Evolutionary conservation across 2,329 filamentous ascomycete species (phyloP), one percentile per base, ranked within the genome.

Genomic region (Neodidymelliopsis sp.): DNA sequence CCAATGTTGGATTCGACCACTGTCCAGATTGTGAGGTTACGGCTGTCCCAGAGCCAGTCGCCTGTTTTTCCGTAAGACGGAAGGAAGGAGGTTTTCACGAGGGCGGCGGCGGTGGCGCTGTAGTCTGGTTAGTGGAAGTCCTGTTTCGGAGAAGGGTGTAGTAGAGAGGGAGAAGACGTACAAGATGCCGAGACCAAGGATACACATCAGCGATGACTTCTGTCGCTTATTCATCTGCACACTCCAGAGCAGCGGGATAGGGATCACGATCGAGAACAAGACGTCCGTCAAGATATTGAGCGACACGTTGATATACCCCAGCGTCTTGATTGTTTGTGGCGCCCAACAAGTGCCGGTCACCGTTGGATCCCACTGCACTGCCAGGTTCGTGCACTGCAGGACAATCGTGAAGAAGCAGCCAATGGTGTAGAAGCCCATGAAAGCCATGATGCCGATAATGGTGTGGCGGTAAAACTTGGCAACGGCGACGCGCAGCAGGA

Each of bases 1-100:
- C 75, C 76, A 12, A 77, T 59, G 54, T 74, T 74, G 28, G 74
- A 71, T 56, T 80, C 77, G 23, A 75, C 57, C 39, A 75, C 70
- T 37, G 73, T 74, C 77, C 77, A 79, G 37, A 78, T 71, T 28
- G 77, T 79, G 1, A 83, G 71, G 57, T 78, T 72, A 20, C 75
- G 70, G 2, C 70, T 73, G 60, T 78, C 77, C 53, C 64, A 67
- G 38, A 76, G 63, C 53, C 64, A 67, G 42, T 72, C 69, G 40
- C 71, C 75, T 0, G 60, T 63, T 7, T 61, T 65, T 30, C 78
- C 76, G 15, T 66, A 67, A 12, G 70, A 62, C 6, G 56, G 29
- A 15, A 77, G 55, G 54, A 69, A 73, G 13, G 46, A 59, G 12
- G 67, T 54, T 52, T 78, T 78, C 11, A 76, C 61, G 13, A 78